Evolutionary conservation across 2,329 filamentous ascomycete species (phyloP).

Genomic region (Coniochaeta ligniaria): DNA sequence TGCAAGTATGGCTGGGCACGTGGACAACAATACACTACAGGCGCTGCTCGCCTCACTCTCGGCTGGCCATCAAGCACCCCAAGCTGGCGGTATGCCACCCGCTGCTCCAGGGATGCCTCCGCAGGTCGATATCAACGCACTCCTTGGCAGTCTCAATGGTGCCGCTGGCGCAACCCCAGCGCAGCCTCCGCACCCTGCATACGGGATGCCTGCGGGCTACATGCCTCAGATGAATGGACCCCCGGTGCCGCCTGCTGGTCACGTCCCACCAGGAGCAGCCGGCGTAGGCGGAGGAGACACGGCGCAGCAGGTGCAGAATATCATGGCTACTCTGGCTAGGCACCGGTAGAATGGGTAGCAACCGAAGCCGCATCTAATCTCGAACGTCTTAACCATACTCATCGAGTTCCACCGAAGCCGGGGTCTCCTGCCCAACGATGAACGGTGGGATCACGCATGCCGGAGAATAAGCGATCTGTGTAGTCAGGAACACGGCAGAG

Average conservation of each 20-base stretch:
- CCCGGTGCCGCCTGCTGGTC: background rate
- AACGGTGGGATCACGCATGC: background rate
- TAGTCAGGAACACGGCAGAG: too few relatives aligned
- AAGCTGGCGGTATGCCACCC: background rate
- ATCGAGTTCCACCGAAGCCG: background rate
- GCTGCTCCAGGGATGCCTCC: slow-evolving; percentile 17
- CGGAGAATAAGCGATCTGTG: background rate
- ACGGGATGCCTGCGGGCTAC: slow-evolving; percentile 5
- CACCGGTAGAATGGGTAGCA: background rate
- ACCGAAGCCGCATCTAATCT: background rate
- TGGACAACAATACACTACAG: slow-evolving; percentile 25
- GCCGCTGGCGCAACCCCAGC: slow-evolving; percentile 7
- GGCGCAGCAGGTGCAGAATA: slow-evolving; percentile 15
- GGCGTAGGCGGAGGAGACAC: slow-evolving; percentile 5
- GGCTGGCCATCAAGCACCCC: slow-evolving; percentile 22
- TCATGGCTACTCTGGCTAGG: slow-evolving; percentile 9
- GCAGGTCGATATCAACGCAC: slow-evolving; percentile 37
- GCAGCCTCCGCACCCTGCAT: background rate
- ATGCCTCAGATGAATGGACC: background rate
- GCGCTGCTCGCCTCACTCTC: slow-evolving; percentile 25
- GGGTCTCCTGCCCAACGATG: background rate
- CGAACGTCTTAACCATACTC: background rate
- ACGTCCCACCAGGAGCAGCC: background rate
- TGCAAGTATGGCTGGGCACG: slow-evolving; percentile 15
- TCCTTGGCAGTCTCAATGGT: slow-evolving; percentile 32